A percentile compares a stretch with the other conserved stretches of the same genome.
These are phyloP conservation scores for Lactarius hengduanensis DNA, from an alignment of 768 basidiomycete species.

Conservation along the genomic window DNA sequence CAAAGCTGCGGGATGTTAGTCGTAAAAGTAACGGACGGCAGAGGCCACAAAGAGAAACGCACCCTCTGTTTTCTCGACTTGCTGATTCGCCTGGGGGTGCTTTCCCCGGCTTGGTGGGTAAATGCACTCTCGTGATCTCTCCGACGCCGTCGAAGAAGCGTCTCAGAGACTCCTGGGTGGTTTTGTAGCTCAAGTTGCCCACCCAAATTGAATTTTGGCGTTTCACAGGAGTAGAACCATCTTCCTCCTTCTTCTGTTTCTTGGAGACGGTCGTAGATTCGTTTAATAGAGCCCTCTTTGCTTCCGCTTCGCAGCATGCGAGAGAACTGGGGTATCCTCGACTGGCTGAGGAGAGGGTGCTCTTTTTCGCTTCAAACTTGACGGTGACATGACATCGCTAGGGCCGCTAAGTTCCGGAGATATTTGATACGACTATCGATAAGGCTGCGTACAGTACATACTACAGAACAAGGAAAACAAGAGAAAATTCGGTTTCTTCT, in stretches of 20 bases:
- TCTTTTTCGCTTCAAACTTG: slow-evolving; percentile 13
- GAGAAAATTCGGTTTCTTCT: too few species aligned
- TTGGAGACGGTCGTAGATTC: slow-evolving; percentile 34
- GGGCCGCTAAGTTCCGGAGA: background rate
- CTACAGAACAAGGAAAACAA: too few species aligned
- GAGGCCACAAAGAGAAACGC: slow-evolving; percentile 27
- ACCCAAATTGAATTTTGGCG: slow-evolving; percentile 93
- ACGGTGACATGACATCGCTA: background rate
- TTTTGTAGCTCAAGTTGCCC: slow-evolving; percentile 91
- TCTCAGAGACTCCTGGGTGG: slow-evolving; percentile 68
- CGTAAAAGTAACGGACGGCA: background rate
- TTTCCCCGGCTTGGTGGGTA: slow-evolving; percentile 72
- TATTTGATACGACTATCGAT: too few species aligned
- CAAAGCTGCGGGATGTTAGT: slow-evolving; percentile 58
- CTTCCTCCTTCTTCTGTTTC: slow-evolving; percentile 40
- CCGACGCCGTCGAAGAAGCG: slow-evolving; percentile 69
- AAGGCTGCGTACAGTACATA: too few species aligned
- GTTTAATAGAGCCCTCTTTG: slow-evolving; percentile 46
- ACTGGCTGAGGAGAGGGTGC: slow-evolving; percentile 15
- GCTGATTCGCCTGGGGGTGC: slow-evolving; percentile 39
- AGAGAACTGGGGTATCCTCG: slow-evolving; percentile 55
- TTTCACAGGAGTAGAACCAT: slow-evolving; percentile 38
- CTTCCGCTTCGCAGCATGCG: slow-evolving; percentile 70
- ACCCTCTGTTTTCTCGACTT: slow-evolving; percentile 74
- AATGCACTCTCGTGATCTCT: slow-evolving; percentile 76